Evolutionary conservation across 495 filamentous ascomycete genomes (phyloP), one percentile per base, ranked within the genome.

Genomic region (Talaromyces adpressus): DNA sequence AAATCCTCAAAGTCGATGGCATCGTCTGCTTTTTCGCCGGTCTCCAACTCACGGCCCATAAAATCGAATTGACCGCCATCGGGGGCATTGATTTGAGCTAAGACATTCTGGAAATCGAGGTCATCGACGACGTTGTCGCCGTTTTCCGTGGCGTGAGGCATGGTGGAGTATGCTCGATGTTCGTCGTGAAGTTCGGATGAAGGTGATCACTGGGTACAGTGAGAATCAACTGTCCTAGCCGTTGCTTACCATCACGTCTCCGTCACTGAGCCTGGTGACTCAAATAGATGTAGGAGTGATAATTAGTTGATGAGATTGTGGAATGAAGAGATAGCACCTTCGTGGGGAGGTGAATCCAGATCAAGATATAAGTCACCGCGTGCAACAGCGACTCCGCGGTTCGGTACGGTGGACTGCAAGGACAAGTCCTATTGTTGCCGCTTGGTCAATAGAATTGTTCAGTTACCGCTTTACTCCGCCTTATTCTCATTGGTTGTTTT

Each of bases 1-100:
- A 96, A 89, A 72, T 96, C 93, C 71, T 91, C 93, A 67, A 86
- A 99, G 74, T 99, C 94, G 18, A 89, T 71, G 16, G 90, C 90
- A 76, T 92, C 88, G 41, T 89, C 89, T 8, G 87, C 90, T 70
- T 92, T 93, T 65, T 91, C 89, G 2, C 83, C 83, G 18, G 81
- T 77, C 32, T 88, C 85, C 57, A 89, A 72, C 8, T 82, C 81
- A 59, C 79, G 72, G 16, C 65, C 65, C 63, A 81, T 65, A 56
- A 82, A 80, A 54, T 81, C 80, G 14, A 82, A 69, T 29, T 77
- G 70, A n/a, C 57, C 65, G 25, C 69, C 32, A 57, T 57, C 32
- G 57, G 76, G 75, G 30, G 68, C 77, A 63, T 81, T 81, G 64
- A 81, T 73, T 66, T 79, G 77, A 65, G 75, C 75, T 71, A 84